Evolutionary conservation across 148 eudicot species (phyloP), one percentile per base, ranked within the genome.

Genomic region (Rhododendron molle): DNA sequence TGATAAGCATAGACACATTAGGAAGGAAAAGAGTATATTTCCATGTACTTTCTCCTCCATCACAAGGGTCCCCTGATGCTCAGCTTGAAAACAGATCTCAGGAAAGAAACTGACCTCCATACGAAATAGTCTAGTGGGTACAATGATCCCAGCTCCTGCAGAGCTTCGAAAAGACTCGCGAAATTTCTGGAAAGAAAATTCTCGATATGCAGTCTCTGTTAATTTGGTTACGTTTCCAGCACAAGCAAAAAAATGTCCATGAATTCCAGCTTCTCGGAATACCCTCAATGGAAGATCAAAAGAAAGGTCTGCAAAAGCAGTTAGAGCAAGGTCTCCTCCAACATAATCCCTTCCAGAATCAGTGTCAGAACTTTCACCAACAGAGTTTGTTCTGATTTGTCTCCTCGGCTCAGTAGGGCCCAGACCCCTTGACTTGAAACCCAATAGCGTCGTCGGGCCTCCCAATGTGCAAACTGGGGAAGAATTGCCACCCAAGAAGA

Each of bases 281-380:
- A 94, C 91, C 81, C 83, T 93, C 80, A 96, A 79, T 3, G 99
- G 99, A 44, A 96, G 91, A 90, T 96, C 97, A 85, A 96, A 96
- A 52, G 99, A 94, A 76, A 96, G 93, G 85, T 96, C 99, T 23
- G 98, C 96, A 92, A 96, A 96, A 78, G 94, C 93, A 81, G 96
- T 91, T 28, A 95, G 89, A 84, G 98, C 97, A 86, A 95, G 93
- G 86, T 95, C 98, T 58, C 99, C 98, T 54, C 98, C 98, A 32
- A 96, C 85, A 87, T 81, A 92, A 87, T 96, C 96, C 85, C 93
- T 88, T 82, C 88, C 94, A 81, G 88, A 20, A 83, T 82, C 23
- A 83, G 87, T 81, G 78, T 83, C 89, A 56, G 91, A 83, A 80
- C 76, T 87, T 74, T 76, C 91, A 76, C 60, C 86, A 85, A 79